Conservation (phyloP, 1,139 yeast genomes). For the Protomyces gravidus region DNA sequence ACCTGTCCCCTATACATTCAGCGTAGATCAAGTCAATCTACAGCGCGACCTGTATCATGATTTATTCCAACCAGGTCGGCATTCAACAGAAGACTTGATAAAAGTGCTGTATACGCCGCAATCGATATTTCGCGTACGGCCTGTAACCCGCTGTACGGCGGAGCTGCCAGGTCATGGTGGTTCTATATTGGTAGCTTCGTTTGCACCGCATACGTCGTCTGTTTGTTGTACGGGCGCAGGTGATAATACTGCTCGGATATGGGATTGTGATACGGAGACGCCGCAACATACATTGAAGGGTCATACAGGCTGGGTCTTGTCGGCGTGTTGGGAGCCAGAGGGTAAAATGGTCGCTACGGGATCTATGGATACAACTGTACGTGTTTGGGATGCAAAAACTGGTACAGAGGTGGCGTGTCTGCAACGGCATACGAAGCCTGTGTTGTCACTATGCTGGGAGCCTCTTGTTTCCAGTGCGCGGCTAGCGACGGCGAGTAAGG, state of each 20-base stretch:
- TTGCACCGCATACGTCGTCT: slow-evolving; percentile 77
- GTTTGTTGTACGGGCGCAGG: slow-evolving; percentile 96
- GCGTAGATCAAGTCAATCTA: slow-evolving; percentile 55
- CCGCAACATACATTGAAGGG: slow-evolving; percentile 77
- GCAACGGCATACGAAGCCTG: slow-evolving; percentile 82
- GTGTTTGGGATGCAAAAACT: slow-evolving; percentile 77
- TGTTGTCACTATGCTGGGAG: slow-evolving; percentile 87
- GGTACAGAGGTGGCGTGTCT: slow-evolving; percentile 68
- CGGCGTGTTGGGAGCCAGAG: slow-evolving; percentile 92
- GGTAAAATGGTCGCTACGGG: slow-evolving; percentile 93
- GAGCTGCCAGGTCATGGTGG: slow-evolving; percentile 95
- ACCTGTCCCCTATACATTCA: slow-evolving; percentile 84
- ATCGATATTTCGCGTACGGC: slow-evolving; percentile 87
- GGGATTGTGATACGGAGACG: slow-evolving; percentile 97
- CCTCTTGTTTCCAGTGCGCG: slow-evolving; percentile 78
- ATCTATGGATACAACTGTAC: slow-evolving; percentile 77
- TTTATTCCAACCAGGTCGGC: slow-evolving; percentile 76
- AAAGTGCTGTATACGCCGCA: slow-evolving; percentile 90
- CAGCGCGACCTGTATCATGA: slow-evolving; percentile 71
- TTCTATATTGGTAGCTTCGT: slow-evolving; percentile 83
- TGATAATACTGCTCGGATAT: slow-evolving; percentile 91
- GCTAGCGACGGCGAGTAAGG: slow-evolving; percentile 85
- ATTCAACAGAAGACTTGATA: slow-evolving; percentile 87
- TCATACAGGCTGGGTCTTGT: slow-evolving; percentile 88
- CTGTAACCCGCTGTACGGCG: slow-evolving; percentile 85